Percentiles rank a stretch among this genome's conserved stretches.
phyloP scores from a whole-genome alignment of 176 grass and related monocot genomes.

The Carex parvula region DNA sequence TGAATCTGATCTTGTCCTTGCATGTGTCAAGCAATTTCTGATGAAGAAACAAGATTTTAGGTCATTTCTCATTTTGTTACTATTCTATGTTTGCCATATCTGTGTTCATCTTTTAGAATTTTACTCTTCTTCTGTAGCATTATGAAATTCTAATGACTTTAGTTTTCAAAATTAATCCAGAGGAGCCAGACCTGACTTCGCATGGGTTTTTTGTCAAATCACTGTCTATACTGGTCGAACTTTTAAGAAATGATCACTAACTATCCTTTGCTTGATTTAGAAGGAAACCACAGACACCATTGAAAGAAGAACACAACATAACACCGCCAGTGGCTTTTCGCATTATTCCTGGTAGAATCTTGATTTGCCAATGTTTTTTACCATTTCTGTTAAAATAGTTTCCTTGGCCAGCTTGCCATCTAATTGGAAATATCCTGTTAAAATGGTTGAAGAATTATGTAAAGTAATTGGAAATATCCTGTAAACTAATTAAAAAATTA shows the following conservation, averaged over 20 bases:
- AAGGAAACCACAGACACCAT: neutral
- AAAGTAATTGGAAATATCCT: too few species aligned
- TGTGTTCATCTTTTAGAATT: neutral
- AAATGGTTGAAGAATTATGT: too few species aligned
- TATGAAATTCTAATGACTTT: neutral
- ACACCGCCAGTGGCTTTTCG: neutral
- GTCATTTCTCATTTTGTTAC: constrained; percentile 31
- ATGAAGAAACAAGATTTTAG: constrained; percentile 88
- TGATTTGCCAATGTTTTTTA: neutral
- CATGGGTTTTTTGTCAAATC: neutral
- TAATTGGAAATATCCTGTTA: neutral
- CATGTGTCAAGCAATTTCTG: constrained; percentile 73
- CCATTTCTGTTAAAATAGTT: neutral
- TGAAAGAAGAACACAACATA: neutral
- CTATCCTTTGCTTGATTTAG: neutral
- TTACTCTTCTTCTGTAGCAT: neutral
- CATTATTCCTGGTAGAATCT: neutral
- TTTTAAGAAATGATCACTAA: neutral
- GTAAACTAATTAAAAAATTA: too few species aligned
- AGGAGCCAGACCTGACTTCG: neutral
- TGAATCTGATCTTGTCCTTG: constrained; percentile 92
- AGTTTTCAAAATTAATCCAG: neutral
- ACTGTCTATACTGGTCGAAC: neutral
- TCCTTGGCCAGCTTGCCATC: neutral
- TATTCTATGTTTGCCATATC: neutral